Evolutionary conservation across 106 monocot species (phyloP), one percentile per base, ranked within the genome.

Genomic region (Dendrobium huoshanense): DNA sequence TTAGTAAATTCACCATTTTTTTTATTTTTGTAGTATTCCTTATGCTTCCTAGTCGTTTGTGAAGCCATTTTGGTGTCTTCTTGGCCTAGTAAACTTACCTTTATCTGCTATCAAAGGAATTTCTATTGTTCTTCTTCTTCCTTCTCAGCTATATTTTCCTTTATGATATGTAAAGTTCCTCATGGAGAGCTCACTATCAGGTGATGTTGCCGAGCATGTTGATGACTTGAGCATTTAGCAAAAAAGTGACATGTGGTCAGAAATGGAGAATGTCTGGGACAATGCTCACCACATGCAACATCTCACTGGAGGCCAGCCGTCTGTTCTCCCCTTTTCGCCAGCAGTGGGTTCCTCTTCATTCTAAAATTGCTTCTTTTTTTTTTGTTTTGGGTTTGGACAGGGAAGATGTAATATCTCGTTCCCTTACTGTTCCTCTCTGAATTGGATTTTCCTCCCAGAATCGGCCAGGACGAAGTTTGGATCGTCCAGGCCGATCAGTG

Each of bases 31-130:
- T 80, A 88, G 92, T 92, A 89, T 59, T 85, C 92, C 2, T 92
- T 89, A 76, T 92, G 88, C 82, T 92, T 92, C 51, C 81, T 92
- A 0, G 92, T 92, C 10, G 92, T 92, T 16, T 89, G 92, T 54
- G 92, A 89, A 1, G 87, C 92, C 7, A 92, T 92, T 44, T 92
- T 89, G 92, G 92, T 82, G 45, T 92, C 89, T 42, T 92, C 92
- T 3, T 92, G 92, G 92, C 89, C 92, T 4, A 89, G 91, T 91
- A 73, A 83, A 81, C 9, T 73, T 78, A 31, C 31, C 31, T 31
- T 31, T 31, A 31, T 31, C 31, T 31, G 31, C 31, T 31, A 31
- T 31, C 31, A 31, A 31, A 31, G 31, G 31, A 31, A 31, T 31
- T 31, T 31, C 31, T 31, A 31, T 0, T 31, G 31, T 31, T 31